phyloP scores from a whole-genome alignment of 2,329 filamentous ascomycete genomes.

The Monascus ruber region DNA sequence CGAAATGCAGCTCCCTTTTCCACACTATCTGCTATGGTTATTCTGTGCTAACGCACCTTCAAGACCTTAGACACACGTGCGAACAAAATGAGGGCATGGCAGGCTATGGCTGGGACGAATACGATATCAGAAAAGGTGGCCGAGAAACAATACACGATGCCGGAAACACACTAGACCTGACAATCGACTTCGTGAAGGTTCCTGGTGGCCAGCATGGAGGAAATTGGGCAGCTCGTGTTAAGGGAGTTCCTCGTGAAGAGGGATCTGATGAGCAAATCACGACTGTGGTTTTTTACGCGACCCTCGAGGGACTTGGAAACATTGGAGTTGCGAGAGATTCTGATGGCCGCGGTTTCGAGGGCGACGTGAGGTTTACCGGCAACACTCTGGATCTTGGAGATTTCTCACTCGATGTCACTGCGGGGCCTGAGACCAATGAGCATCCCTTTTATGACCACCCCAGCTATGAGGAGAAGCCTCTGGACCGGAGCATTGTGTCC shows the following conservation, averaged over 20 bases:
- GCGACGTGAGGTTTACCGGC: slow-evolving; percentile 59
- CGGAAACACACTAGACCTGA: slow-evolving; percentile 78
- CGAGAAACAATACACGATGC: slow-evolving; percentile 84
- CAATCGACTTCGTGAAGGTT: slow-evolving; percentile 86
- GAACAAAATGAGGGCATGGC: slow-evolving; percentile 90
- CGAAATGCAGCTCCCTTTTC: neutral
- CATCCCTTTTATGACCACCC: slow-evolving; percentile 49
- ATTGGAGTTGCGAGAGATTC: slow-evolving; percentile 48
- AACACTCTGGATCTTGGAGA: slow-evolving; percentile 60
- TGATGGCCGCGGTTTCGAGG: slow-evolving; percentile 43
- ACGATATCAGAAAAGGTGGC: slow-evolving; percentile 78
- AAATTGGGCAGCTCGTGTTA: slow-evolving; percentile 83
- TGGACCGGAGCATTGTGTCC: slow-evolving; percentile 64
- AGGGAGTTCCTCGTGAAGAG: slow-evolving; percentile 63
- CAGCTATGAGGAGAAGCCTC: slow-evolving; percentile 55
- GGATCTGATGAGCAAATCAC: slow-evolving; percentile 58
- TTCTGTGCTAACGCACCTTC: slow-evolving; percentile 9
- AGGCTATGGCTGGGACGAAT: slow-evolving; percentile 97
- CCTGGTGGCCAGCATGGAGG: slow-evolving; percentile 76
- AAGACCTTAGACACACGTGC: slow-evolving; percentile 85
- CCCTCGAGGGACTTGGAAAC: slow-evolving; percentile 62
- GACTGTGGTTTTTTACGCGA: slow-evolving; percentile 70
- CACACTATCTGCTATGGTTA: neutral
- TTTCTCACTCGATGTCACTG: slow-evolving; percentile 67
- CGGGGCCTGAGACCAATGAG: slow-evolving; percentile 53